These are phyloP conservation scores for Neofusicoccum sp. DNA, from an alignment of 2,329 filamentous ascomycete genomes.

Conservation along the genomic window DNA sequence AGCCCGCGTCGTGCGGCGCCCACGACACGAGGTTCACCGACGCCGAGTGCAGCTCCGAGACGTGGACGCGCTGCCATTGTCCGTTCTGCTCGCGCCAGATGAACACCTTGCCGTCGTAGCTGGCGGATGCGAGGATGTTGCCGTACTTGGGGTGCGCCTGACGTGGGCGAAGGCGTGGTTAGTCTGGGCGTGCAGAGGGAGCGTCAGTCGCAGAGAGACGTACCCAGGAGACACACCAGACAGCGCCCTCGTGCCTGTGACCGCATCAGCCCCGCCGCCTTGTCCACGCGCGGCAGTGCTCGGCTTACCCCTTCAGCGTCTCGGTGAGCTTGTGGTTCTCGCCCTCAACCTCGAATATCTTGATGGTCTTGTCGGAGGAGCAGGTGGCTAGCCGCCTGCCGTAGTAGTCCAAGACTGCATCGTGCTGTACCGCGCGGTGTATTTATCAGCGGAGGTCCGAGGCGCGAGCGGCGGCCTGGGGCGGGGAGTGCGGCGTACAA, in stretches of 20 bases:
- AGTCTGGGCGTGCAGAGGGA: not conserved
- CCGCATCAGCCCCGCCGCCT: not conserved
- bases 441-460: slow-evolving; percentile 15
- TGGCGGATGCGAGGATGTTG: slow-evolving; percentile 92
- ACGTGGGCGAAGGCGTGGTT: not conserved
- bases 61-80: slow-evolving; percentile 77
- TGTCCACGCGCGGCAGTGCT: not conserved
- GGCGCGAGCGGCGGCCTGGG: slow-evolving; percentile 14
- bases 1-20: slow-evolving; percentile 96
- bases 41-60: slow-evolving; percentile 90
- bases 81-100: slow-evolving; percentile 87
- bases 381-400: slow-evolving; percentile 94
- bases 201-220: slow-evolving; percentile 27
- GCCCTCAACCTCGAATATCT: slow-evolving; percentile 97
- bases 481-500: slow-evolving; percentile 67
- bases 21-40: slow-evolving; percentile 96
- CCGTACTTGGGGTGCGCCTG: slow-evolving; percentile 94
- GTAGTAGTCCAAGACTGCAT: slow-evolving; percentile 98
- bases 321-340: slow-evolving; percentile 87
- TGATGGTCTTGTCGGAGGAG: slow-evolving; percentile 97
- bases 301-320: slow-evolving; percentile 84
- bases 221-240: slow-evolving; percentile 95
- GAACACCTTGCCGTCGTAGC: slow-evolving; percentile 96
- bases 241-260: slow-evolving; percentile 86
- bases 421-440: slow-evolving; percentile 61